Evolutionary conservation across 2,329 filamentous ascomycete species (phyloP).

Genomic region (Fusarium cyanostomum): DNA sequence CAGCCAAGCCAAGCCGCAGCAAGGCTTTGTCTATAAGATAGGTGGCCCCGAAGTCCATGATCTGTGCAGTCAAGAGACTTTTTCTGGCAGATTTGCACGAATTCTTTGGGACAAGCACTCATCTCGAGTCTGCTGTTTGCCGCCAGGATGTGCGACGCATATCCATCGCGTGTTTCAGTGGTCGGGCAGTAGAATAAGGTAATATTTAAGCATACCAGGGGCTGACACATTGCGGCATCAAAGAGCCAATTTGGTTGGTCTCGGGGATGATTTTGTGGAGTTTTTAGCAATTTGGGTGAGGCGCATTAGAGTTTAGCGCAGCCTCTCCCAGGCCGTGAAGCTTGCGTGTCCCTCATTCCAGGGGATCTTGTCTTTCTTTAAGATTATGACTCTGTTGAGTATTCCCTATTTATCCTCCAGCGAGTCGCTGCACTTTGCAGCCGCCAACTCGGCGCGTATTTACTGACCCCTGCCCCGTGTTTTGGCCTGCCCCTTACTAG

Average conservation of each 20-base stretch:
- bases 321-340: not conserved
- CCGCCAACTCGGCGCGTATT: not conserved
- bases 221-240: not conserved
- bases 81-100: not conserved
- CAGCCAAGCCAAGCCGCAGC: not conserved
- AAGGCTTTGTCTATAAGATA: no score
- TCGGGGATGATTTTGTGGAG: constrained; percentile 6
- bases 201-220: constrained; percentile 45
- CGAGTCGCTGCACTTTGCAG: no score
- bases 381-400: constrained; percentile 9
- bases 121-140: no score
- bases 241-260: constrained; percentile 7
- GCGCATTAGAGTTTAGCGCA: constrained; percentile 41
- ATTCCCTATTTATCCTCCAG: no score
- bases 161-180: constrained; percentile 28
- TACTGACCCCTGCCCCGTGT: not conserved
- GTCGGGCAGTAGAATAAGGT: constrained; percentile 37
- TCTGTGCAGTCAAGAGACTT: not conserved
- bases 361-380: constrained; percentile 21
- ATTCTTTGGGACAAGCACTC: no score
- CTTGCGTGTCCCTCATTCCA: constrained; percentile 27
- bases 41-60: no score
- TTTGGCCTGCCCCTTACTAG: not conserved
- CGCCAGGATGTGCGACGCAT: not conserved
- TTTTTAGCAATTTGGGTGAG: constrained; percentile 10